These are phyloP conservation scores for Drechslerella dactyloides DNA, from an alignment of 2,329 filamentous ascomycete species.

Conservation along the genomic window DNA sequence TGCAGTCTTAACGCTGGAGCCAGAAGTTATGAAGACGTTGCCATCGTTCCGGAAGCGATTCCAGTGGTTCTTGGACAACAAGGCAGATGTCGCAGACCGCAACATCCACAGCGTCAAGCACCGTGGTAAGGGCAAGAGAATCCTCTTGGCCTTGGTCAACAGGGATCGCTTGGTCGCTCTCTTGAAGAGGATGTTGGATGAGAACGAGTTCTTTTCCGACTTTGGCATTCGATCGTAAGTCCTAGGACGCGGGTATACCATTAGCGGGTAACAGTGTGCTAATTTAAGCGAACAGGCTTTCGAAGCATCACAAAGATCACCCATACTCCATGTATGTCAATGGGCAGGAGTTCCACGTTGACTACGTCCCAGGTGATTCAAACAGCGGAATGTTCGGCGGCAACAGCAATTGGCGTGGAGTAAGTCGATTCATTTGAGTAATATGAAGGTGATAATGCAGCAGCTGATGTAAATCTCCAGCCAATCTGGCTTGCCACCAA, in stretches of 20 bases:
- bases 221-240: conserved; percentile 79
- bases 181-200: conserved; percentile 87
- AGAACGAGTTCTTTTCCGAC: conserved; percentile 88
- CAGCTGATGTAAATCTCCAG: conserved; percentile 16
- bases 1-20: conserved; percentile 88
- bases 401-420: conserved; percentile 94
- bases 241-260: neutral
- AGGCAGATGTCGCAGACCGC: conserved; percentile 82
- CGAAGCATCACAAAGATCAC: conserved; percentile 86
- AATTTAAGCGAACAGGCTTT: conserved; percentile 62
- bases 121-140: conserved; percentile 85
- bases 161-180: conserved; percentile 91
- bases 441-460: neutral
- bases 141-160: conserved; percentile 87
- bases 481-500: conserved; percentile 97
- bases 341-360: conserved; percentile 83
- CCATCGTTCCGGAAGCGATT: conserved; percentile 91
- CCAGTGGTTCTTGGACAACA: conserved; percentile 92
- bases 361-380: conserved; percentile 92
- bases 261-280: conserved; percentile 10
- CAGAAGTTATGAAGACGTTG: conserved; percentile 88
- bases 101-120: conserved; percentile 94
- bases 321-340: conserved; percentile 97
- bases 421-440: conserved; percentile 39
- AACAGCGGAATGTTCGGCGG: conserved; percentile 94